These are phyloP conservation scores for Tephrocybe rancida DNA, from an alignment of 768 basidiomycete genomes.

Conservation along the genomic window DNA sequence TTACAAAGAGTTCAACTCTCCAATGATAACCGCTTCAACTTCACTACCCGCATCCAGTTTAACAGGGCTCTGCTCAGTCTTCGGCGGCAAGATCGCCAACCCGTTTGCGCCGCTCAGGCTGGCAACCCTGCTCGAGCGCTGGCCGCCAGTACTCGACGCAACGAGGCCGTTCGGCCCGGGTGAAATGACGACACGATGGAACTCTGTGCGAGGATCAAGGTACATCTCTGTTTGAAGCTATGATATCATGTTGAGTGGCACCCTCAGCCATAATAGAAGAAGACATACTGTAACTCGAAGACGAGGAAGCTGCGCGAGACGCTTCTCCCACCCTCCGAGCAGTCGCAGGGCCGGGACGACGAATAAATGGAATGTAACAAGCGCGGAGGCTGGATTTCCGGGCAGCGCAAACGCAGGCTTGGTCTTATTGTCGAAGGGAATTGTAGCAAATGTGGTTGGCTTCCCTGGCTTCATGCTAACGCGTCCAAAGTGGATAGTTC, in stretches of 20 bases:
- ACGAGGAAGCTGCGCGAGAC: conserved; percentile 57
- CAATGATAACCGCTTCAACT: conserved; percentile 66
- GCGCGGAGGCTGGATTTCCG: conserved; percentile 86
- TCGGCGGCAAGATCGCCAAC: conserved; percentile 65
- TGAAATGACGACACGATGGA: conserved; percentile 76
- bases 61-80: conserved; percentile 28
- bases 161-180: conserved; percentile 47
- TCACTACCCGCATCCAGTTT: conserved; percentile 54
- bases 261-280: not conserved
- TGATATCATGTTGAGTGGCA: not conserved
- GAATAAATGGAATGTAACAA: conserved; percentile 85
- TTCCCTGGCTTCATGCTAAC: conserved; percentile 86
- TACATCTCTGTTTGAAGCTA: conserved; percentile 64
- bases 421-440: conserved; percentile 46
- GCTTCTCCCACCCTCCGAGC: conserved; percentile 67
- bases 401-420: conserved; percentile 85
- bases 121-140: conserved; percentile 80
- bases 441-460: conserved; percentile 87
- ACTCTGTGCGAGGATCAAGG: conserved; percentile 77
- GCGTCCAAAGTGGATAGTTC: conserved; percentile 84
- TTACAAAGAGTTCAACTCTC: conserved; percentile 42
- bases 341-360: conserved; percentile 78
- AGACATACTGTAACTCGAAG: conserved; percentile 63
- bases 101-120: conserved; percentile 84
- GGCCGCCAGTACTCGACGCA: conserved; percentile 84